Evolutionary conservation across 371 early-diverging fungal genomes (phyloP).

Genomic region (Apophysomyces variabilis): DNA sequence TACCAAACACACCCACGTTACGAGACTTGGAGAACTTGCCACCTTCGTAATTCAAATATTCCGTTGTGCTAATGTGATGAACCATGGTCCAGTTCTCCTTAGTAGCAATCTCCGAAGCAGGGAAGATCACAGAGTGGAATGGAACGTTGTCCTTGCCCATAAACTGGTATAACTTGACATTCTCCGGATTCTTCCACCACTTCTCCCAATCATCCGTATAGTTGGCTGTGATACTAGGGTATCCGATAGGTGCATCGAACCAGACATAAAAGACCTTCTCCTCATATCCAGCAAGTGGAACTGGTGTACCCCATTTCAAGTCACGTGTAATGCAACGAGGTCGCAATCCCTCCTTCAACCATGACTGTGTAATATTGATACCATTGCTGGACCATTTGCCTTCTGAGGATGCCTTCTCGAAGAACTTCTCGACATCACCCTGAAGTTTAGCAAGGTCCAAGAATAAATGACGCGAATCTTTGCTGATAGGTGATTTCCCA

Average conservation of each 20-base stretch:
- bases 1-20: constrained; percentile 99
- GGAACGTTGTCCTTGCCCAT: constrained; percentile 99
- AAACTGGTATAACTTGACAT: constrained; percentile 97
- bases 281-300: constrained; percentile 90
- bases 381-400: constrained; percentile 95
- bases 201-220: constrained; percentile 93
- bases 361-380: constrained; percentile 89
- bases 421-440: constrained; percentile 74
- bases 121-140: constrained; percentile 99
- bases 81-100: constrained; percentile 91
- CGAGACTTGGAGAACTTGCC: constrained; percentile 99
- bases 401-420: constrained; percentile 66
- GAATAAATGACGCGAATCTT: constrained; percentile 94
- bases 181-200: constrained; percentile 98
- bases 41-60: constrained; percentile 98
- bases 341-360: constrained; percentile 97
- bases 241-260: constrained; percentile 99
- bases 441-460: constrained; percentile 88
- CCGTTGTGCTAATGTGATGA: constrained; percentile 96
- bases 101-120: constrained; percentile 89
- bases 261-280: constrained; percentile 99
- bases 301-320: constrained; percentile 99
- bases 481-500: constrained; percentile 78
- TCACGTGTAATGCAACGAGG: constrained; percentile 99
- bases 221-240: constrained; percentile 96